Percentiles rank a stretch among this genome's conserved stretches.
phyloP scores from a whole-genome alignment of 495 filamentous ascomycete genomes.

The Daldinia vernicosa region DNA sequence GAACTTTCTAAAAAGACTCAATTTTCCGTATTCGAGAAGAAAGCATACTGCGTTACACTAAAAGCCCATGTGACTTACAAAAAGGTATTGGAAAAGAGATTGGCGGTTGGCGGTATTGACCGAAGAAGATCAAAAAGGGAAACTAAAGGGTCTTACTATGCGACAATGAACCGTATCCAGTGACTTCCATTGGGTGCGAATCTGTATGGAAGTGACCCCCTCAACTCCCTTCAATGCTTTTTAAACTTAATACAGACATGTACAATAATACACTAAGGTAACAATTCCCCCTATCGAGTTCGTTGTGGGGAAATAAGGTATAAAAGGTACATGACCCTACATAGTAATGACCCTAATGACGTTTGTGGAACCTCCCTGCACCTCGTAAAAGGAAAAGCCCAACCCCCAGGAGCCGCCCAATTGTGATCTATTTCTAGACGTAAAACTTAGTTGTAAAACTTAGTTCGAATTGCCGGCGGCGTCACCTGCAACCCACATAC shows the following conservation, averaged over 20 bases:
- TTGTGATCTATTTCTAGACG: conserved; percentile 39
- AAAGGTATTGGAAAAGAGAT: too few relatives aligned
- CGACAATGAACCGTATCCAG: background rate
- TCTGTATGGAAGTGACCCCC: conserved; percentile 22
- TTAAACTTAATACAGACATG: conserved; percentile 4
- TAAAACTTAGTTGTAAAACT: too few relatives aligned
- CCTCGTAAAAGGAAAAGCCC: conserved; percentile 33
- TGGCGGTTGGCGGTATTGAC: too few relatives aligned
- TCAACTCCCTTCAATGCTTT: background rate
- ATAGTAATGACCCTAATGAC: conserved; percentile 32
- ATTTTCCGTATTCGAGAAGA: too few relatives aligned
- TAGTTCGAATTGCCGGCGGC: conserved; percentile 34
- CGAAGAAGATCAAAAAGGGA: background rate
- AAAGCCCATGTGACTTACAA: too few relatives aligned
- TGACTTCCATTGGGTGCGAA: conserved; percentile 15
- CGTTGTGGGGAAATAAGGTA: conserved; percentile 13
- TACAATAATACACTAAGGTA: conserved; percentile 27
- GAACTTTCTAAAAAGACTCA: too few relatives aligned
- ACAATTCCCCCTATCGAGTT: conserved; percentile 17
- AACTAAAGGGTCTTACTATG: conserved; percentile 6
- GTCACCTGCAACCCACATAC: conserved; percentile 35
- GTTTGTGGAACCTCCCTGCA: conserved; percentile 14
- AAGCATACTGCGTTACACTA: too few relatives aligned
- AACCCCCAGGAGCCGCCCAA: conserved; percentile 36
- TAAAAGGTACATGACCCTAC: conserved; percentile 4